Evolutionary conservation across 2,329 filamentous ascomycete species (phyloP), one percentile per base, ranked within the genome.

Genomic region (Claviceps citrina): DNA sequence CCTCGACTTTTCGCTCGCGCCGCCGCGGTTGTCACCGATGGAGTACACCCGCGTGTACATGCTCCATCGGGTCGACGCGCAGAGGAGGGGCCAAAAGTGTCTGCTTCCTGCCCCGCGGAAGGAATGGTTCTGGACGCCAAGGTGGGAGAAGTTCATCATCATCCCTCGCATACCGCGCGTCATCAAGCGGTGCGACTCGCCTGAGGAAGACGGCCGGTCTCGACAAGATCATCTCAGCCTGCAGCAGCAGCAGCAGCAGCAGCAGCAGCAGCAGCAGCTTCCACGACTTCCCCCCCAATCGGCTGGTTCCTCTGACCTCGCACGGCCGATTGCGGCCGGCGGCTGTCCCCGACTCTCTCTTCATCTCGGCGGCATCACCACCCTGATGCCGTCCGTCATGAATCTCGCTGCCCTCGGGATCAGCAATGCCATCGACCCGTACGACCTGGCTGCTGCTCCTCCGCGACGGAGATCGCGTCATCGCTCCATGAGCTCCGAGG

Each of bases 1-100:
- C 12, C 25, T 36, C 7, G 9, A 20, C 4, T 36, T 39, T 12
- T 12, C 27, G 5, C 10, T 44, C 13, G 39, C 35, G 19, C 34
- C 16, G 16, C 58, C 60, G 1, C 54, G 59, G 0, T 36, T 65
- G 4, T 62, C 61, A 1, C 58, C 60, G 1, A 62, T 64, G 59
- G 62, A 65, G 32, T 64, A 64, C 36, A 42, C 51, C 7, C 54
- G 62, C 7, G 46, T 54, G 5, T 60, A 57, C 35, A 49, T 61
- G 26, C 43, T 64, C 2, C 55, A 60, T 34, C 54, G 58, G 32
- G 50, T 55, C 5, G 41, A 45, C 12, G 49, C 55, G 10, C 48
- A 52, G 13, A 50, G 43, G n/a, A 49, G 56, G 7, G 38, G 44
- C 7, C 50, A 44, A 16, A 49, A 59, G 9, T 40, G 44, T 7